A percentile compares a stretch with the other conserved stretches of the same genome.
Conservation (phyloP, 2,329 filamentous ascomycete species). For the Pezicula neosporulosa region DNA sequence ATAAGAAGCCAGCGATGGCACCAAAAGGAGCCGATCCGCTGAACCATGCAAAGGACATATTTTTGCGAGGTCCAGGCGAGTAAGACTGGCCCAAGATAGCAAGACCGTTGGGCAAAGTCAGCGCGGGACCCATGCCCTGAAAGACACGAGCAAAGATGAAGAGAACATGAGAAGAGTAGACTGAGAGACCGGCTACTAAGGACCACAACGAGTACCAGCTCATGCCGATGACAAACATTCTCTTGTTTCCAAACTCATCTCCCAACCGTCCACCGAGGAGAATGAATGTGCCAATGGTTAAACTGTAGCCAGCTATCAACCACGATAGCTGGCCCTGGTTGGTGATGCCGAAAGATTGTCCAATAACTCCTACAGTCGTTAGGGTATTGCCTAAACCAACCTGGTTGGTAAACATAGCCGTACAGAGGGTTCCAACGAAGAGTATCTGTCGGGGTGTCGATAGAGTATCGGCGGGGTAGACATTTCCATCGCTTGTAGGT, state of each 20-base stretch:
- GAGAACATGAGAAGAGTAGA: conserved; percentile 7
- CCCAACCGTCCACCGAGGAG: conserved; percentile 54
- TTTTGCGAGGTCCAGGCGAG: conserved; percentile 51
- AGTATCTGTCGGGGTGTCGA: conserved; percentile 5
- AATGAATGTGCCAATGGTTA: conserved; percentile 55
- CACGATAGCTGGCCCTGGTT: conserved; percentile 46
- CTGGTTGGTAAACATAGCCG: conserved; percentile 24
- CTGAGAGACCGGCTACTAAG: conserved; percentile 17
- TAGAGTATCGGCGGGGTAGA: conserved; percentile 3
- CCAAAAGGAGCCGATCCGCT: conserved; percentile 45
- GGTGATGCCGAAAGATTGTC: conserved; percentile 39
- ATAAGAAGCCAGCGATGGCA: conserved; percentile 31
- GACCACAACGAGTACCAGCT: conserved; percentile 14
- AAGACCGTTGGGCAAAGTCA: conserved; percentile 61
- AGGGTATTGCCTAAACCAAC: conserved; percentile 42
- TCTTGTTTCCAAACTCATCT: conserved; percentile 54
- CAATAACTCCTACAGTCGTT: conserved; percentile 43
- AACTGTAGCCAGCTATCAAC: conserved; percentile 53
- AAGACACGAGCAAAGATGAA: conserved; percentile 48
- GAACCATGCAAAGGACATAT: conserved; percentile 54
- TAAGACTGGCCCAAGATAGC: conserved; percentile 59
- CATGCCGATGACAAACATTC: conserved; percentile 47
- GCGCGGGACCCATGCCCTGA: conserved; percentile 59
- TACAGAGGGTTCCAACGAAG: conserved; percentile 6
- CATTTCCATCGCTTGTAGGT: neutral